Conservation (phyloP, 768 basidiomycete species). For the Mycena rosella region DNA sequence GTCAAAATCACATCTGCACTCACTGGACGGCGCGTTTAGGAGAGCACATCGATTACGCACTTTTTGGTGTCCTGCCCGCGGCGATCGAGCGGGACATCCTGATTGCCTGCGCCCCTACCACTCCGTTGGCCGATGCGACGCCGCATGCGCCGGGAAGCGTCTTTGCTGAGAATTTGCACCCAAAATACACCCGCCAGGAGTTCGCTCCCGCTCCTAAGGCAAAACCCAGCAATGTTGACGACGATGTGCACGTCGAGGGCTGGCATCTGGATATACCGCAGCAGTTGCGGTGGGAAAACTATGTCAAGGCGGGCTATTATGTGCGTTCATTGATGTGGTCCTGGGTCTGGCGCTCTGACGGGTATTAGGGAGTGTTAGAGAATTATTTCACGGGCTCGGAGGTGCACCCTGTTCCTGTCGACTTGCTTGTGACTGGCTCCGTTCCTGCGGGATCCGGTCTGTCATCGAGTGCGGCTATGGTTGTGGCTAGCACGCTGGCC, state of each 20-base stretch:
- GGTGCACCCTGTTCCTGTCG: constrained; percentile 67
- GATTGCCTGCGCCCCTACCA: constrained; percentile 74
- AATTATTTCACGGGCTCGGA: constrained; percentile 60
- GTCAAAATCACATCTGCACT: constrained; percentile 1
- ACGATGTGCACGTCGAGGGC: constrained; percentile 57
- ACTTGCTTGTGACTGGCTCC: constrained; percentile 82
- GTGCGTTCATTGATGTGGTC: constrained; percentile 56
- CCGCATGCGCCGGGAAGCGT: constrained; percentile 65
- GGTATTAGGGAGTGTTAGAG: constrained; percentile 72
- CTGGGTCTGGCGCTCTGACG: not conserved
- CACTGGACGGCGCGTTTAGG: constrained; percentile 54
- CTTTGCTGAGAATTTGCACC: constrained; percentile 70
- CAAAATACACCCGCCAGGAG: constrained; percentile 68
- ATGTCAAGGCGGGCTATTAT: constrained; percentile 89
- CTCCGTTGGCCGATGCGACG: constrained; percentile 38
- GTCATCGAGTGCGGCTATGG: constrained; percentile 91
- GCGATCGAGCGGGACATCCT: constrained; percentile 89
- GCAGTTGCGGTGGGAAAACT: constrained; percentile 86
- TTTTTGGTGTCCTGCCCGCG: constrained; percentile 88
- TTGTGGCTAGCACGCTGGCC: constrained; percentile 86
- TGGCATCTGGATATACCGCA: constrained; percentile 85
- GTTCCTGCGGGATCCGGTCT: constrained; percentile 91
- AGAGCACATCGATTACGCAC: constrained; percentile 87
- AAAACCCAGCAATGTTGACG: constrained; percentile 44
- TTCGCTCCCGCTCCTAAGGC: constrained; percentile 66